A percentile compares a stretch with the other conserved stretches of the same genome.
phyloP scores from a whole-genome alignment of 2,329 filamentous ascomycete genomes.

The Aspergillus sp. region DNA sequence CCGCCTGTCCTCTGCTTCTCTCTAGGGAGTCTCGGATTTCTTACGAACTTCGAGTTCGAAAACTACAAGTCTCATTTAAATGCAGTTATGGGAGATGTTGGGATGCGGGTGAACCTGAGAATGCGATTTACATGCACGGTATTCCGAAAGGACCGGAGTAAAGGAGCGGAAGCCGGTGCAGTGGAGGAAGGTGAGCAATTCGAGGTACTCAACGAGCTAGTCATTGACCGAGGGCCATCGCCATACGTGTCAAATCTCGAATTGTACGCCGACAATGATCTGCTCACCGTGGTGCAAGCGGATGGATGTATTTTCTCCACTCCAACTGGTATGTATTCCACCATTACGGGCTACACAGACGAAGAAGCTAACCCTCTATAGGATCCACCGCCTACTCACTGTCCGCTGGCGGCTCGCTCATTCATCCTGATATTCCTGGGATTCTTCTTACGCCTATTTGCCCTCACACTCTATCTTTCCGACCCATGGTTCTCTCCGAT shows the following conservation, averaged over 20 bases:
- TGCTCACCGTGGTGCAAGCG: constrained; percentile 92
- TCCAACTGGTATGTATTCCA: constrained; percentile 68
- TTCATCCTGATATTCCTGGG: constrained; percentile 94
- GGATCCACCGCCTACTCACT: constrained; percentile 92
- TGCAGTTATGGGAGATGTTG: constrained; percentile 86
- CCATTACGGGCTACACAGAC: not conserved
- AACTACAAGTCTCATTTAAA: constrained; percentile 84
- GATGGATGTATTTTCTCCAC: constrained; percentile 98
- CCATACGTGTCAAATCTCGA: constrained; percentile 97
- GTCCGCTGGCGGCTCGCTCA: constrained; percentile 89
- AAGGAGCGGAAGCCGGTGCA: constrained; percentile 52
- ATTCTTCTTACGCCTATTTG: constrained; percentile 97
- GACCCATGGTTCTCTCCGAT: constrained; percentile 96
- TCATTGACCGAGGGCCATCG: constrained; percentile 94
- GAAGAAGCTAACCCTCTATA: constrained; percentile 22
- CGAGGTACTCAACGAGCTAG: constrained; percentile 96
- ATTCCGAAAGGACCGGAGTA: constrained; percentile 65
- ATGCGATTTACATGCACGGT: constrained; percentile 99
- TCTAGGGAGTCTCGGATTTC: constrained; percentile 86
- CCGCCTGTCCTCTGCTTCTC: constrained; percentile 92
- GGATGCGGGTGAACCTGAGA: constrained; percentile 95
- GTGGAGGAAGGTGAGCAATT: constrained; percentile 91
- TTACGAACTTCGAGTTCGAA: constrained; percentile 95
- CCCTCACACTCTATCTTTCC: constrained; percentile 93
- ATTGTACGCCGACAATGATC: constrained; percentile 90